Conservation (phyloP, 163 green algal genomes). For the Prototheca cutis region DNA sequence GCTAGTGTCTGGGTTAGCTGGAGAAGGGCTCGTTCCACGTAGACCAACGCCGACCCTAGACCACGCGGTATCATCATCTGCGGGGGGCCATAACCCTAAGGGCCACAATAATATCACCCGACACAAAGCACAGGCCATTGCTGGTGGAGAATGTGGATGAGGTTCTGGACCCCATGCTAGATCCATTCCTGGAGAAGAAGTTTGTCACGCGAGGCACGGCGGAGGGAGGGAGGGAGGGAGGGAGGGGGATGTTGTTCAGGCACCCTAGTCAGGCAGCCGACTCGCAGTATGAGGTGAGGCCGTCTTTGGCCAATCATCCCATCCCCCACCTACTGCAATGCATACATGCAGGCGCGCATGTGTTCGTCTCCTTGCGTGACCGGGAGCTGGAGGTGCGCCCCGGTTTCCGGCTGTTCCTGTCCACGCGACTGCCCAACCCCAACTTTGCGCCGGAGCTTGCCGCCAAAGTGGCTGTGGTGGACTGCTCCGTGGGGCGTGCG, state of each 20-base stretch:
- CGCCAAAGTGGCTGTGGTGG: conserved; percentile 76
- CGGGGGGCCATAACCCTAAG: too few relatives aligned
- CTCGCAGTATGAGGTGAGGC: neutral
- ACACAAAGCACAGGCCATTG: conserved; percentile 56
- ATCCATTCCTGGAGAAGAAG: conserved; percentile 78
- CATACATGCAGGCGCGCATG: conserved; percentile 38
- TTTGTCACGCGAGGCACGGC: conserved; percentile 51
- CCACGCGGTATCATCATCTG: neutral
- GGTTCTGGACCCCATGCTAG: conserved; percentile 83
- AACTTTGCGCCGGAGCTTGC: conserved; percentile 87
- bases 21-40: too few relatives aligned
- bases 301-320: neutral
- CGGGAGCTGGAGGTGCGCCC: conserved; percentile 68
- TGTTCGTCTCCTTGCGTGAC: conserved; percentile 72
- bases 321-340: neutral
- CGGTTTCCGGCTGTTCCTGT: conserved; percentile 80
- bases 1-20: too few relatives aligned
- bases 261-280: neutral
- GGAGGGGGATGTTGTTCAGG: too few relatives aligned
- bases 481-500: conserved; percentile 88
- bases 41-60: too few relatives aligned
- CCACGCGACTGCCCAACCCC: conserved; percentile 80
- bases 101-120: too few relatives aligned
- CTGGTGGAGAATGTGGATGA: conserved; percentile 95
- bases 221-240: neutral